Conservation (phyloP, 2,329 filamentous ascomycete species). For the Paraphoma chrysanthemicola region DNA sequence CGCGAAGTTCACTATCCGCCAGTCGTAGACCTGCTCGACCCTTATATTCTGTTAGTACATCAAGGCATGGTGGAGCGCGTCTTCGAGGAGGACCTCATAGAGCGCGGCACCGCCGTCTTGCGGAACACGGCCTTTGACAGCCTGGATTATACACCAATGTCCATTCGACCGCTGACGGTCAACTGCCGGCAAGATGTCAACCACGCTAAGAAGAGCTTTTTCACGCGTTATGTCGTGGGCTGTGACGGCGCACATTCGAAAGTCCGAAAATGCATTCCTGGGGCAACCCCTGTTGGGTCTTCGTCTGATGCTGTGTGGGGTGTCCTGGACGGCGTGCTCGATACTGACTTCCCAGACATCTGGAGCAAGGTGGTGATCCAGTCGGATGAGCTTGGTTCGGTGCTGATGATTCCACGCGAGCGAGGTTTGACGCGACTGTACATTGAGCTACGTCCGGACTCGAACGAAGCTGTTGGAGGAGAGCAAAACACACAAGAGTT, state of each 20-base stretch:
- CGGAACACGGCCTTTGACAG: constrained; percentile 69
- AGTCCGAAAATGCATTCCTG: constrained; percentile 68
- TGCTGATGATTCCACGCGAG: constrained; percentile 77
- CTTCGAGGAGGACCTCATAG: constrained; percentile 72
- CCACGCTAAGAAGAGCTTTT: constrained; percentile 52
- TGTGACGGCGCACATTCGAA: constrained; percentile 77
- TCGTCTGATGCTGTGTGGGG: constrained; percentile 70
- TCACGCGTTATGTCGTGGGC: constrained; percentile 71
- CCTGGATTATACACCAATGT: constrained; percentile 51
- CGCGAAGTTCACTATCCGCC: constrained; percentile 72
- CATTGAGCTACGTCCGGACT: constrained; percentile 53
- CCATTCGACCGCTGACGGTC: constrained; percentile 51
- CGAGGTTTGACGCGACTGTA: constrained; percentile 73
- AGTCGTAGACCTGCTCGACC: constrained; percentile 59
- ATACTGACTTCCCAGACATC: constrained; percentile 76
- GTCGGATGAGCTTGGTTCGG: constrained; percentile 70
- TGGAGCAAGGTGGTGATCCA: constrained; percentile 77
- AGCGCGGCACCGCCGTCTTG: constrained; percentile 68
- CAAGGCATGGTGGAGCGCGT: constrained; percentile 78
- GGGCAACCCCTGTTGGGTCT: constrained; percentile 55
- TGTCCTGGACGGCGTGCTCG: constrained; percentile 73
- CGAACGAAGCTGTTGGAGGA: constrained; percentile 38
- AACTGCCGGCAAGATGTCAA: constrained; percentile 48
- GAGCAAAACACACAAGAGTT: constrained; percentile 65
- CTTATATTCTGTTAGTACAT: constrained; percentile 65